A percentile compares a stretch with the other conserved stretches of the same genome.
These are phyloP conservation scores for Annulohypoxylon nitens DNA, from an alignment of 495 filamentous ascomycete species.

Conservation along the genomic window DNA sequence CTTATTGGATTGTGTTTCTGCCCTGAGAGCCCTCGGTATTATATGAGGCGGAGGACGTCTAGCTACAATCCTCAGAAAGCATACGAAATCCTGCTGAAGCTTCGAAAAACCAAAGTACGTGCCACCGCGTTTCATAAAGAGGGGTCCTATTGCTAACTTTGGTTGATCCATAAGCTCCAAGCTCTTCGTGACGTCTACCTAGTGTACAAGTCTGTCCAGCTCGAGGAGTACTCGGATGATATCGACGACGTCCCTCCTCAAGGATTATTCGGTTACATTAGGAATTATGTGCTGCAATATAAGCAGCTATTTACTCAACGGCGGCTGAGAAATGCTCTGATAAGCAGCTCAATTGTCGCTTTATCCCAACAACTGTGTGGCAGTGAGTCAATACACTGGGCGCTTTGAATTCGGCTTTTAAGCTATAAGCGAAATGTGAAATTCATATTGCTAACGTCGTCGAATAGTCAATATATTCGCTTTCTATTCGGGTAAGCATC, in stretches of 20 bases:
- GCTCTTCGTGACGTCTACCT: conserved; percentile 51
- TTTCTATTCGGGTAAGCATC: conserved; percentile 49
- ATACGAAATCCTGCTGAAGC: conserved; percentile 38
- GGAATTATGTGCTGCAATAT: conserved; percentile 41
- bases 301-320: conserved; percentile 43
- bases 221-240: conserved; percentile 41
- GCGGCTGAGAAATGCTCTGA: conserved; percentile 49
- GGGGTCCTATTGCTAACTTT: conserved; percentile 3
- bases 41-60: conserved; percentile 46
- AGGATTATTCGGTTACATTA: conserved; percentile 27
- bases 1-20: conserved; percentile 49
- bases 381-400: conserved; percentile 42
- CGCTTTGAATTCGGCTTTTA: background rate
- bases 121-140: background rate
- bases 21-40: conserved; percentile 52
- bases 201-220: conserved; percentile 49
- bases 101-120: conserved; percentile 47
- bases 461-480: conserved; percentile 50
- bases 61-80: conserved; percentile 48
- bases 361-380: conserved; percentile 53
- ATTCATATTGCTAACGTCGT: conserved; percentile 19
- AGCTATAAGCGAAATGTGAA: background rate
- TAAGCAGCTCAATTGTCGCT: conserved; percentile 48
- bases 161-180: conserved; percentile 40
- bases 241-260: conserved; percentile 13